These are phyloP conservation scores for Pseudodiploospora longispora DNA, from an alignment of 2,329 filamentous ascomycete species.

Conservation along the genomic window DNA sequence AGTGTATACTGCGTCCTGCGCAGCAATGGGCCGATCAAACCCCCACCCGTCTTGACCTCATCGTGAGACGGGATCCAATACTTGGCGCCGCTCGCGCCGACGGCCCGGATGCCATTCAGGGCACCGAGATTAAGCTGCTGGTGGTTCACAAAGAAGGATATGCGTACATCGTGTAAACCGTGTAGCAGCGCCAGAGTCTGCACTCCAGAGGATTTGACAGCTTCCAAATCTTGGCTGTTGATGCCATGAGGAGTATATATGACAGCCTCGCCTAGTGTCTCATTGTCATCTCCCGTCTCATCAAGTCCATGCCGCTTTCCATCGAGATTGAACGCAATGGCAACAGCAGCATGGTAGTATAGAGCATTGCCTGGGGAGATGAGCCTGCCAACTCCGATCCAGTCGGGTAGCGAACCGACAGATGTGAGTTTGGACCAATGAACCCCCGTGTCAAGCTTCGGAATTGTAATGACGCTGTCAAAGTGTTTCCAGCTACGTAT, in stretches of 20 bases:
- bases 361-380: constrained; percentile 45
- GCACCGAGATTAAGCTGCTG: constrained; percentile 55
- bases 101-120: constrained; percentile 51
- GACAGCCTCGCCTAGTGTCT: constrained; percentile 39
- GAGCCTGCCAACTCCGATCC: constrained; percentile 54
- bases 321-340: constrained; percentile 42
- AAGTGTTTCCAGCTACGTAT: constrained; percentile 55
- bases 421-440: constrained; percentile 11
- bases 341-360: constrained; percentile 54
- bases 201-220: constrained; percentile 35
- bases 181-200: constrained; percentile 52
- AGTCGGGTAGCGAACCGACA: constrained; percentile 39
- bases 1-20: no score
- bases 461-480: constrained; percentile 41
- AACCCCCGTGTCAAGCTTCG: constrained; percentile 30
- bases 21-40: constrained; percentile 32
- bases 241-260: constrained; percentile 61
- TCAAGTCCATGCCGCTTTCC: neutral
- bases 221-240: constrained; percentile 33
- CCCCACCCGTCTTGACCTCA: constrained; percentile 52
- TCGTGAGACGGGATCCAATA: constrained; percentile 63
- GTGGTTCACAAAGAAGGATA: neutral
- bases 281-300: constrained; percentile 4
- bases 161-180: constrained; percentile 53
- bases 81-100: constrained; percentile 40